phyloP scores from a whole-genome alignment of 495 filamentous ascomycete species.

The Aspergillus sclerotioniger region DNA sequence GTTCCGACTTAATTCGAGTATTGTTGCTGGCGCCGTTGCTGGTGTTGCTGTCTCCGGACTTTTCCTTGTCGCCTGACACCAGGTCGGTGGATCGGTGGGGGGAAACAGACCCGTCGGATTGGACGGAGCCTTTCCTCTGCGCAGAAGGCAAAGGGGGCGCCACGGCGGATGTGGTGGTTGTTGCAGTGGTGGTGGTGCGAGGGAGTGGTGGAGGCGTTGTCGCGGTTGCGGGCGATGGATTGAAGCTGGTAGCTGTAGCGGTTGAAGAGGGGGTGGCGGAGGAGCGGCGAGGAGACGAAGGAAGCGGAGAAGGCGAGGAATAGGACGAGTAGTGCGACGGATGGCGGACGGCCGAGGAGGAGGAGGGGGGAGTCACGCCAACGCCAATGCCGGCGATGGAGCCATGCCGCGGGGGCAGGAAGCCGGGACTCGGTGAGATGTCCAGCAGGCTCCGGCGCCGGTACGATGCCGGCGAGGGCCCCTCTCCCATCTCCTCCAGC shows the following conservation, averaged over 20 bases:
- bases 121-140: conserved; percentile 9
- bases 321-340: conserved; percentile 13
- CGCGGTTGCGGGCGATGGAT: conserved; percentile 5
- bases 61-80: conserved; percentile 12
- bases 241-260: conserved; percentile 11
- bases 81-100: neutral
- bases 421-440: conserved; percentile 22
- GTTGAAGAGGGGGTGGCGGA: conserved; percentile 11
- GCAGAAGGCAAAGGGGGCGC: conserved; percentile 9
- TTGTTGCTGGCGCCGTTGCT: conserved; percentile 6
- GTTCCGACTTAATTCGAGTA: conserved; percentile 6
- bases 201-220: conserved; percentile 8
- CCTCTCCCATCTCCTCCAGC: conserved; percentile 12
- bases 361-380: conserved; percentile 27
- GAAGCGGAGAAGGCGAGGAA: conserved; percentile 1
- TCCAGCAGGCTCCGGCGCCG: conserved; percentile 28
- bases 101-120: conserved; percentile 3
- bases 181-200: neutral
- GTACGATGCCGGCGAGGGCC: conserved; percentile 33
- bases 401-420: conserved; percentile 36
- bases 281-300: conserved; percentile 1
- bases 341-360: conserved; percentile 24
- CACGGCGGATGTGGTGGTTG: conserved; percentile 9
- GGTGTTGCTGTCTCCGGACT: conserved; percentile 8
- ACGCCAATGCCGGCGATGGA: conserved; percentile 40